Percentiles rank a stretch among this genome's conserved stretches.
Conservation (phyloP, 73 alveolate species). For the Paramecium bursaria region DNA sequence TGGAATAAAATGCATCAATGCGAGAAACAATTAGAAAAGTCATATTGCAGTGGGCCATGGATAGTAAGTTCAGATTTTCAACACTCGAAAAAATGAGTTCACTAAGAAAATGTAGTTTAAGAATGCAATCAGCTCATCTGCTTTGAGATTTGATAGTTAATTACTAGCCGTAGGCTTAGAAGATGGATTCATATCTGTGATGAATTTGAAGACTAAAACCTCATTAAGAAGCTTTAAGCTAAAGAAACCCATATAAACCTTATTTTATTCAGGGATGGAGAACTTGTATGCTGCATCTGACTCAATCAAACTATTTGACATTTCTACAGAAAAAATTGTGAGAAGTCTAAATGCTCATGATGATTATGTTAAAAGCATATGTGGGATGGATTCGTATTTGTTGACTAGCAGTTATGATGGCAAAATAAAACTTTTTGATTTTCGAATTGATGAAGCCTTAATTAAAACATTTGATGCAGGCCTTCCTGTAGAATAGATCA, state of each 20-base stretch:
- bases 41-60: conserved; percentile 22
- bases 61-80: neutral
- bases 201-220: conserved; percentile 47
- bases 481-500: conserved; percentile 12
- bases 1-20: conserved; percentile 30
- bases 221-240: conserved; percentile 41
- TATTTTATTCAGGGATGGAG: neutral
- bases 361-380: conserved; percentile 41
- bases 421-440: conserved; percentile 22
- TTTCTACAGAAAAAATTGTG: neutral
- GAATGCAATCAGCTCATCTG: neutral
- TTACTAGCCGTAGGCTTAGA: conserved; percentile 36
- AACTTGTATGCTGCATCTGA: conserved; percentile 55
- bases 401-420: conserved; percentile 26
- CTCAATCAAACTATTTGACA: conserved; percentile 37
- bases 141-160: conserved; percentile 36
- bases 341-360: conserved; percentile 35
- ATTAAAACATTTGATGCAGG: neutral
- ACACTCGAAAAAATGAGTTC: conserved; percentile 33
- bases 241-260: conserved; percentile 31
- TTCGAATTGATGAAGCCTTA: conserved; percentile 1
- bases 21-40: conserved; percentile 3
- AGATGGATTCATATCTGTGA: conserved; percentile 23
- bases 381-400: neutral
- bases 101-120: conserved; percentile 8